Conservation (phyloP, 345 rosid genomes). For the Isatis tinctoria region DNA sequence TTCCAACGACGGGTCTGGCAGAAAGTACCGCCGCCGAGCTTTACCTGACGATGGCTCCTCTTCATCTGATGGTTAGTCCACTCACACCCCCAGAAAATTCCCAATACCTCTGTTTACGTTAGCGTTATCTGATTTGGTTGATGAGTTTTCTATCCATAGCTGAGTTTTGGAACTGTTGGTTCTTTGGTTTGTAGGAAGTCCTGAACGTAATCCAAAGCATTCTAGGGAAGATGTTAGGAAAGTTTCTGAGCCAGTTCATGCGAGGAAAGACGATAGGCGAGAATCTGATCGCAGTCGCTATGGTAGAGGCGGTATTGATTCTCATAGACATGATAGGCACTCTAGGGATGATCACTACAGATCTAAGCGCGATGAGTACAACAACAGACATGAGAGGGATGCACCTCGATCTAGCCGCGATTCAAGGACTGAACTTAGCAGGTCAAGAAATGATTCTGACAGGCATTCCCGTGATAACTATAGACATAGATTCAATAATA, state of each 20-base stretch:
- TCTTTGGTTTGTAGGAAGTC: conserved; percentile 70
- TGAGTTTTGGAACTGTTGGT: background rate
- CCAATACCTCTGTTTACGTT: background rate
- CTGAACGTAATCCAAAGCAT: conserved; percentile 38
- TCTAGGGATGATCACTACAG: conserved; percentile 49
- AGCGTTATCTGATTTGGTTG: background rate
- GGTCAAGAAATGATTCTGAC: conserved; percentile 55
- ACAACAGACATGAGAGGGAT: conserved; percentile 41
- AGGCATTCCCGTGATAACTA: conserved; percentile 48
- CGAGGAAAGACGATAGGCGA: conserved; percentile 44
- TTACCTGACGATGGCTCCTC: conserved; percentile 50
- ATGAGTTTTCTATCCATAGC: background rate
- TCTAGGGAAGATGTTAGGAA: conserved; percentile 38
- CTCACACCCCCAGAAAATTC: background rate
- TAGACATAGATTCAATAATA: conserved; percentile 45
- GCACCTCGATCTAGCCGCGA: conserved; percentile 45
- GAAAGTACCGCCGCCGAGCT: conserved; percentile 73
- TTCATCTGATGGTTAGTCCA: conserved; percentile 59
- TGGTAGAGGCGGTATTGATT: conserved; percentile 45
- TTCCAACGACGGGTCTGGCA: conserved; percentile 45
- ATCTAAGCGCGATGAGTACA: conserved; percentile 52
- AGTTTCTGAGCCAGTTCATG: conserved; percentile 37
- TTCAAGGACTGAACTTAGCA: conserved; percentile 43
- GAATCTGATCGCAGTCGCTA: conserved; percentile 41
- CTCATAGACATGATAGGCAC: conserved; percentile 51